Percentiles rank a stretch among this genome's conserved stretches.
phyloP scores from a whole-genome alignment of 768 basidiomycete genomes.

The Fistulinella prunicolor region DNA sequence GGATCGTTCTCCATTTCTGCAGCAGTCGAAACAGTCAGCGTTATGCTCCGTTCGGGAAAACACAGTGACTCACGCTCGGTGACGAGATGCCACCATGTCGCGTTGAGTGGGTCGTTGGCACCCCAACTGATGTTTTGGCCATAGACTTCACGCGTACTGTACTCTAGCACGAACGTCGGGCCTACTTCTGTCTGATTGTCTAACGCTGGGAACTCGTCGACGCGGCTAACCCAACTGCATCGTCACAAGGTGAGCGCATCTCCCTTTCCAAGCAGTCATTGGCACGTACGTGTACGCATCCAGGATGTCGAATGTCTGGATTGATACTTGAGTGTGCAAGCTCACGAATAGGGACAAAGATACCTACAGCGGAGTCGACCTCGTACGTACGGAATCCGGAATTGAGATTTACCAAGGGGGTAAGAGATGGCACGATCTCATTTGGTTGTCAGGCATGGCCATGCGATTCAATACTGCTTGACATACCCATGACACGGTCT shows the following conservation, averaged over 20 bases:
- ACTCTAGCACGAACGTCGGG: constrained; percentile 59
- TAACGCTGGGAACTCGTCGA: constrained; percentile 51
- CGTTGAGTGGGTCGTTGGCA: constrained; percentile 62
- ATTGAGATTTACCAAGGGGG: constrained; percentile 65
- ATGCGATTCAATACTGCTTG: background rate
- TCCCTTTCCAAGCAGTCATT: background rate
- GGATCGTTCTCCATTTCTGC: constrained; percentile 25
- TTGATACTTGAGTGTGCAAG: background rate
- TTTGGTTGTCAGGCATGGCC: background rate
- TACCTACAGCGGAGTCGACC: constrained; percentile 35
- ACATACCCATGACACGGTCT: constrained; percentile 46
- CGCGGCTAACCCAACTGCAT: constrained; percentile 60
- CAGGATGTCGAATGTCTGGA: constrained; percentile 69
- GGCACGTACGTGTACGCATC: constrained; percentile 67
- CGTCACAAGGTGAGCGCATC: background rate
- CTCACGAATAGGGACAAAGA: background rate
- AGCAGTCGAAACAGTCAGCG: background rate
- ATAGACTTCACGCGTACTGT: constrained; percentile 66
- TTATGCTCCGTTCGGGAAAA: background rate
- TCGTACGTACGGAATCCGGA: constrained; percentile 59
- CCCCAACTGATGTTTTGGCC: constrained; percentile 55
- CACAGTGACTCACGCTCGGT: constrained; percentile 51
- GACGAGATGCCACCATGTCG: constrained; percentile 77
- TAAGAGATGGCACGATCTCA: constrained; percentile 53
- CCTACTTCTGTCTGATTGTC: constrained; percentile 55